Base-by-base conservation (phyloP, 805 yeast genomes). In the Candida namnaoensis region DNA sequence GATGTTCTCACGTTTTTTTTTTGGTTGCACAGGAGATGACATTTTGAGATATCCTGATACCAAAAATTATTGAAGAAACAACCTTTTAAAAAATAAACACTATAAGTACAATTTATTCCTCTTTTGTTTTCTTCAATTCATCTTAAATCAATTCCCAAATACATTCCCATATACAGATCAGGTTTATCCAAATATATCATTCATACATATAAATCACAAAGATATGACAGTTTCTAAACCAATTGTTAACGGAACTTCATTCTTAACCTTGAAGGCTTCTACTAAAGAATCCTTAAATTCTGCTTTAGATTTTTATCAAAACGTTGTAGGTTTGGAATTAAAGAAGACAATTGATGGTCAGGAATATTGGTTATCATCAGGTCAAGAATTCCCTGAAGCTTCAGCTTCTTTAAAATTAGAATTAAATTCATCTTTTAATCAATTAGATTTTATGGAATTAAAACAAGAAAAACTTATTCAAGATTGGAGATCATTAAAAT, bases 251-350 rank as follows among this genome's bases (percentile, higher is more conserved):
- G 84, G 82, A 15, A 67, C 76, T 23, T 68, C 83, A 23, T 69
- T 67, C 54, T 66, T 75, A 44, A 62, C 70, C 14, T 61, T 78
- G 35, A 67, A 68, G 47, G 86, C 90, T 10, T 66, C 77, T 14
- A 69, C 70, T 42, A 54, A 58, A 25, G 56, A 55, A 13, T 56
- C 74, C 33, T 74, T 70, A 43, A 49, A 63, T 27, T 53, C 68
- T 28, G 70, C 88, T 5, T 59, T 73, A 32, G 53, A 59, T 25
- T 87, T 86, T 63, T 87, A 86, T 61, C 60, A 70, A 41, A 61
- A 68, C 38, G 54, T 77, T 12, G 64, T 68, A 44, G 68, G 59
- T 5, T 59, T 30, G 69, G 37, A 41, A 46, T 2, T 46, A 8
- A 30, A 30, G 3, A 12, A 30, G 33, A 3, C n/a, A 33, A 52